Base-by-base conservation (phyloP, 768 basidiomycete genomes). In the Tulasnella sp. region DNA sequence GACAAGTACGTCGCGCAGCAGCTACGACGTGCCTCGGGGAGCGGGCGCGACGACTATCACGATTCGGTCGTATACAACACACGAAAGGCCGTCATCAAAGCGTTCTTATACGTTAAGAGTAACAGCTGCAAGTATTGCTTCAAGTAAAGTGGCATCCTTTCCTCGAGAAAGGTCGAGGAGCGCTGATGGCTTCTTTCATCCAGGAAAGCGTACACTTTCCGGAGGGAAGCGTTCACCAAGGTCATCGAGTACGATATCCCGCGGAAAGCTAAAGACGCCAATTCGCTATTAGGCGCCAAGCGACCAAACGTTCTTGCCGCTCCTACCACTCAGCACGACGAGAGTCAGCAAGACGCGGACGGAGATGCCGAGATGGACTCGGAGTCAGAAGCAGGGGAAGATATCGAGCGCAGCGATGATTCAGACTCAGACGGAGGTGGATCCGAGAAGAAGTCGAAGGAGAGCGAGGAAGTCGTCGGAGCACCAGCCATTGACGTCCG, bases 161-260 rank as follows among this genome's bases (percentile, higher is more conserved):
- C 32, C 32, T 35, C 15, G 18, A 5, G 29, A 18, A 35, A 67
- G 9, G 6, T 13, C 29, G 32, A 26, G 32, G 61, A 32, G 20
- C 32, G 26, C 73, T 80, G 61, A 35, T 10, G 29, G 15, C 13
- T 35, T 15, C 26, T 1, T 1, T 26, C 70, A 78, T 51, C 29
- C 51, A 96, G 95, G 39, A 84, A 88, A 81, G 91, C 89, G 2
- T 96, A 94, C 83, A 94, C 95, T 0, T 95, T 93, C 85, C 92
- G 96, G 75, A 98, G 95, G 84, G 98, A 99, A 82, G 95, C 94
- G 0, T 88, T 93, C 84, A 94, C 93, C 73, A 99, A 98, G 85
- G 88, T 99, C 77, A 92, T 99, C 82, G 96, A 99, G 85, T 94
- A 94, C 82, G 96, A 96, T 81, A 88, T 99, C 42, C 87, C 93